Percentiles rank a stretch among this genome's conserved stretches.
phyloP scores from a whole-genome alignment of 192 early-diverging fungal genomes.

The Coemansia sp. region DNA sequence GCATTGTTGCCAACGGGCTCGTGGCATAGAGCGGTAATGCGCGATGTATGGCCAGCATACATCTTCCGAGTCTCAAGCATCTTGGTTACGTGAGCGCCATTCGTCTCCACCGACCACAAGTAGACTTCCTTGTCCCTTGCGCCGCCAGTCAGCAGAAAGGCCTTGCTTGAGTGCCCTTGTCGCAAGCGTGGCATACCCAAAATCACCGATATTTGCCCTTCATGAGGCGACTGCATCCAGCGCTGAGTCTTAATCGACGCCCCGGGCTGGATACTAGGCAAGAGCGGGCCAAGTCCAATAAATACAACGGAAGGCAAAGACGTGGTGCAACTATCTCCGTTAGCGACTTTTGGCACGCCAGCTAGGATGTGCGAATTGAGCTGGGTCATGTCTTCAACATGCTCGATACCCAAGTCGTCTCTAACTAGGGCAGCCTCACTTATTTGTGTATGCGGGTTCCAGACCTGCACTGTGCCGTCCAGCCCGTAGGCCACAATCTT shows the following conservation, averaged over 20 bases:
- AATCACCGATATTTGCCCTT: slow-evolving; percentile 13
- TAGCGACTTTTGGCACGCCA: not conserved
- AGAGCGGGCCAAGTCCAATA: not conserved
- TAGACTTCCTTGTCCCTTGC: slow-evolving; percentile 10
- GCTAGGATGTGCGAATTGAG: slow-evolving; percentile 2
- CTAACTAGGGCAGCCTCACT: not conserved
- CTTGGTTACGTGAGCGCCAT: not conserved
- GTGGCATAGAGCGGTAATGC: slow-evolving; percentile 31
- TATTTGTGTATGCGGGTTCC: slow-evolving; percentile 19
- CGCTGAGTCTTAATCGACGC: not conserved
- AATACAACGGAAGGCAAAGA: not conserved
- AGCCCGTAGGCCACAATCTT: slow-evolving; percentile 31
- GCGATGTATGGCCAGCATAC: slow-evolving; percentile 15
- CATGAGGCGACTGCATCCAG: slow-evolving; percentile 11
- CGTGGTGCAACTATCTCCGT: not conserved
- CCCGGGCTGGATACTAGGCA: not conserved
- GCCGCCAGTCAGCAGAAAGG: slow-evolving; percentile 32
- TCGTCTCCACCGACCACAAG: slow-evolving; percentile 10
- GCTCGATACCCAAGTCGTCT: slow-evolving; percentile 14
- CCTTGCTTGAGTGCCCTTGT: not conserved
- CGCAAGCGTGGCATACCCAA: slow-evolving; percentile 19
- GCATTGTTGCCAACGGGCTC: slow-evolving; percentile 10
- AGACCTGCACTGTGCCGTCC: slow-evolving; percentile 40
- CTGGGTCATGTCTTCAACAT: slow-evolving; percentile 27
- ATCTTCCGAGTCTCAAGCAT: not conserved